Base-by-base conservation (phyloP, 257 asterid genomes). In the Forsythia viridissima region DNA sequence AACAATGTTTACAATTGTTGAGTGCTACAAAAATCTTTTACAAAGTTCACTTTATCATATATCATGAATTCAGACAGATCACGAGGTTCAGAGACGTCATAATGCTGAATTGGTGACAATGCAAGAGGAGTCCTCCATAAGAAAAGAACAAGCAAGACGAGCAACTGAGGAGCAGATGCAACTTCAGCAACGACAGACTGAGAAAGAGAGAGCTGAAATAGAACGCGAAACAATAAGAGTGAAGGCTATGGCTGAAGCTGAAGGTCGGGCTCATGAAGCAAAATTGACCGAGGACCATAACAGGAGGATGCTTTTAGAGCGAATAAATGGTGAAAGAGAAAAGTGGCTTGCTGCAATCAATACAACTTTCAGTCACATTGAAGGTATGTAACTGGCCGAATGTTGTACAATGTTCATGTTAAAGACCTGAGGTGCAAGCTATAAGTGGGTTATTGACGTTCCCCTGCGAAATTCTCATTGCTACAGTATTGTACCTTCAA, bases 321-420 rank as follows among this genome's bases (percentile, higher is more conserved):
- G 81, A 77, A 89, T 93, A 78, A 91, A 80, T 76, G 96, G 99
- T 57, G 99, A 96, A 90, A 91, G 85, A 81, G 98, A 96, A 88
- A 96, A 96, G 90, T 96, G 99, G 99, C 99, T 96, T 77, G 97
- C 99, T 78, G 97, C 97, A 80, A 93, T 96, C 80, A 96, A 93
- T 78, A 86, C 99, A 73, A 86, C 97, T 59, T 96, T 96, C 83
- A 84, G 96, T 83, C 99, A 96, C 77, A 90, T 96, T 83, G 97
- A 91, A 93, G 99, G 99, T 96, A 82, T 63, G 67, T 37, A 66
- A 18, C 70, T 66, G 72, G 39, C 70, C 42, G 73, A 46, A 13
- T 44, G n/a, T 30, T 75, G 48, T 79, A 37, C 63, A 39, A 73
- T 40, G 70, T 74, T 21, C 42, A 48, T 82, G 20, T 38, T 61